phyloP scores from a whole-genome alignment of 1,139 yeast species.

The Lodderomyces elongisporus region DNA sequence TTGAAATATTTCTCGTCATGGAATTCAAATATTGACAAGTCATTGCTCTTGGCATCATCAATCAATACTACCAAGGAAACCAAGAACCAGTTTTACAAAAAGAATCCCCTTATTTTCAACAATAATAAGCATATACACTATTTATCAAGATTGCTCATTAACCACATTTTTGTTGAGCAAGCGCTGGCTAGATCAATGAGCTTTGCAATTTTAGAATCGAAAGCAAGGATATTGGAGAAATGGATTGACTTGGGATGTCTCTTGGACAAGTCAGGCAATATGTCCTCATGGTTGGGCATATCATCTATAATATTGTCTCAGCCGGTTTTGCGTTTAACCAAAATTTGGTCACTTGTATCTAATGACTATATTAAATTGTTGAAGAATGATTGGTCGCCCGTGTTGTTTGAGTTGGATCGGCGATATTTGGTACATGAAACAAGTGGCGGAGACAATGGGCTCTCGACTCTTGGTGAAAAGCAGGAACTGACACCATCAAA shows the following conservation, averaged over 20 bases:
- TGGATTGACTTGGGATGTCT: slow-evolving; percentile 86
- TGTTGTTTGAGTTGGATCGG: slow-evolving; percentile 81
- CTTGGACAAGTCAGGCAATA: slow-evolving; percentile 79
- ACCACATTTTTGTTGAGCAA: slow-evolving; percentile 60
- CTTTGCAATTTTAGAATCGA: slow-evolving; percentile 30
- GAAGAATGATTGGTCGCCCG: slow-evolving; percentile 89
- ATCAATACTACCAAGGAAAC: slow-evolving; percentile 14
- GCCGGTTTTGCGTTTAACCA: slow-evolving; percentile 68
- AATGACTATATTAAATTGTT: slow-evolving; percentile 56
- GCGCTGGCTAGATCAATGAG: slow-evolving; percentile 11
- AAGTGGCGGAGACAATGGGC: slow-evolving; percentile 8
- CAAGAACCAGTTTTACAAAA: slow-evolving; percentile 33
- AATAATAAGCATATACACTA: slow-evolving; percentile 67
- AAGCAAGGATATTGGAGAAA: slow-evolving; percentile 67
- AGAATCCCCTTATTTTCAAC: slow-evolving; percentile 57
- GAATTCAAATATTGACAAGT: slow-evolving; percentile 64
- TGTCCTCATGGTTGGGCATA: slow-evolving; percentile 93
- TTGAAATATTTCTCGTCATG: slow-evolving; percentile 54
- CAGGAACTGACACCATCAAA: slow-evolving; percentile 19
- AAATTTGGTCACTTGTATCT: slow-evolving; percentile 74
- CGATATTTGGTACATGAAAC: slow-evolving; percentile 51
- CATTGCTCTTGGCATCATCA: slow-evolving; percentile 32
- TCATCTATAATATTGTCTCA: slow-evolving; percentile 80
- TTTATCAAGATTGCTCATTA: slow-evolving; percentile 64
- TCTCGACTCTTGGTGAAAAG: slow-evolving; percentile 11